These are phyloP conservation scores for Nitzschia putrida DNA, from an alignment of 108 stramenopile species.

Conservation along the genomic window DNA sequence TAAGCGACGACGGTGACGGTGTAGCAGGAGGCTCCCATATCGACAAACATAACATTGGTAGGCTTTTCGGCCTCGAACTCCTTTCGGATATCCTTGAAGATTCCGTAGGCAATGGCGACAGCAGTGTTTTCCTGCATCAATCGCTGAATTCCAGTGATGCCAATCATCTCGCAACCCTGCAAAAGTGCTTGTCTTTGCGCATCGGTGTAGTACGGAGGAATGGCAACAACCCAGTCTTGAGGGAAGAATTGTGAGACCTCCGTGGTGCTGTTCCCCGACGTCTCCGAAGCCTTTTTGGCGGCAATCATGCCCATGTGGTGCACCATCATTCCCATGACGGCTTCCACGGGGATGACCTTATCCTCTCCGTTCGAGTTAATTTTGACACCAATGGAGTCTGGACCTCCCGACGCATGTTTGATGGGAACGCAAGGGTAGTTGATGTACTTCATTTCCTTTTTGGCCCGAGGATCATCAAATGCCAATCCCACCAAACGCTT, in stretches of 20 bases:
- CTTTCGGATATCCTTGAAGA: conserved; percentile 95
- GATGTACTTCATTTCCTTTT: conserved; percentile 73
- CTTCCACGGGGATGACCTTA: conserved; percentile 77
- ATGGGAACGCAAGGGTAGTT: conserved; percentile 78
- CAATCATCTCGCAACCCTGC: conserved; percentile 89
- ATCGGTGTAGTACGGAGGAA: conserved; percentile 95
- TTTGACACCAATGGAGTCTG: conserved; percentile 71
- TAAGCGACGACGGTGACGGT: conserved; percentile 91
- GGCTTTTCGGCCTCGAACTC: conserved; percentile 79
- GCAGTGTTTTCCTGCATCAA: conserved; percentile 96
- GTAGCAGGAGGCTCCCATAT: conserved; percentile 92
- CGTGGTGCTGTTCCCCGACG: conserved; percentile 29
- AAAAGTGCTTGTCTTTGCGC: conserved; percentile 89
- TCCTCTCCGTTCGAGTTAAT: conserved; percentile 62
- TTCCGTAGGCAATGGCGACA: conserved; percentile 96
- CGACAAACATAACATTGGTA: conserved; percentile 90
- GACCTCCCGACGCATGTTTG: conserved; percentile 53
- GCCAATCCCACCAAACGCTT: conserved; percentile 93
- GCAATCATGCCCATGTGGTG: conserved; percentile 87
- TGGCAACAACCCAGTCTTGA: conserved; percentile 92
- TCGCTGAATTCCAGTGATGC: conserved; percentile 85
- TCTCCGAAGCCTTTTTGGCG: conserved; percentile 68
- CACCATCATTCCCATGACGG: conserved; percentile 90
- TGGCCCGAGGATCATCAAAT: conserved; percentile 89
- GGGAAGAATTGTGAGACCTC: conserved; percentile 55